Percentiles rank a stretch among this genome's conserved stretches.
These are phyloP conservation scores for Rhodotorula babjevae DNA, from an alignment of 768 basidiomycete species.

Conservation along the genomic window DNA sequence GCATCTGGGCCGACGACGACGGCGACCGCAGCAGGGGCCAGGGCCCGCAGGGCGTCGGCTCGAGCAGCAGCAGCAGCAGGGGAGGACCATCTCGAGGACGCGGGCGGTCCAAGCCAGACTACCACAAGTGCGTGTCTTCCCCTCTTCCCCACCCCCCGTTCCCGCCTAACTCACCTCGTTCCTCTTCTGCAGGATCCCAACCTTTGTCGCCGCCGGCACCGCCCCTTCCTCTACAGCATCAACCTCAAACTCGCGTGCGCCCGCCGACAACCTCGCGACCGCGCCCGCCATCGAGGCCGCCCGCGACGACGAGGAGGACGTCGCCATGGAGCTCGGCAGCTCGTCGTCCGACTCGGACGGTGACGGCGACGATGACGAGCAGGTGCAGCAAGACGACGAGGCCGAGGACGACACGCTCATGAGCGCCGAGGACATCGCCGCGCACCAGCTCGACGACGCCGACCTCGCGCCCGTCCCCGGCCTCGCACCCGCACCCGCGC, in stretches of 20 bases:
- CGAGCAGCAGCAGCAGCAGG: neutral
- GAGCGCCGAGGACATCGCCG: slow-evolving; percentile 31
- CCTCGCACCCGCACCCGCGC: too few species aligned
- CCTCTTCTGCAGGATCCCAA: slow-evolving; percentile 2
- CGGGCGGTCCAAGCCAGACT: slow-evolving; percentile 55
- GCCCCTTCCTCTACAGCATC: too few species aligned
- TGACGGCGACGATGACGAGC: slow-evolving; percentile 49
- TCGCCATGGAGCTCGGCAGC: slow-evolving; percentile 29
- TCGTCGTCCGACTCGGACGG: neutral
- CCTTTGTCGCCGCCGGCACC: slow-evolving; percentile 32
- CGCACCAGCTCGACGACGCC: slow-evolving; percentile 45
- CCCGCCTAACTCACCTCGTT: neutral
- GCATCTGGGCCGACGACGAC: slow-evolving; percentile 67
- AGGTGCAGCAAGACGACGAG: too few species aligned
- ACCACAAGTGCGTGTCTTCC: slow-evolving; percentile 55
- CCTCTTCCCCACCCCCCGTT: neutral
- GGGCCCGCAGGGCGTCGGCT: slow-evolving; percentile 26
- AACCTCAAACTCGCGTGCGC: slow-evolving; percentile 47
- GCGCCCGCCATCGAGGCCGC: slow-evolving; percentile 46
- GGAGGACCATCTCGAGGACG: neutral
- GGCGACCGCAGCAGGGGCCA: slow-evolving; percentile 48
- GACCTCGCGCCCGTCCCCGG: slow-evolving; percentile 48
- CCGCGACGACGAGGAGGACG: slow-evolving; percentile 25
- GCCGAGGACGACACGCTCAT: slow-evolving; percentile 47
- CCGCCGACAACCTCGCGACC: slow-evolving; percentile 31